Conservation (phyloP, 1,139 yeast genomes). For the Candida dubliniensis region DNA sequence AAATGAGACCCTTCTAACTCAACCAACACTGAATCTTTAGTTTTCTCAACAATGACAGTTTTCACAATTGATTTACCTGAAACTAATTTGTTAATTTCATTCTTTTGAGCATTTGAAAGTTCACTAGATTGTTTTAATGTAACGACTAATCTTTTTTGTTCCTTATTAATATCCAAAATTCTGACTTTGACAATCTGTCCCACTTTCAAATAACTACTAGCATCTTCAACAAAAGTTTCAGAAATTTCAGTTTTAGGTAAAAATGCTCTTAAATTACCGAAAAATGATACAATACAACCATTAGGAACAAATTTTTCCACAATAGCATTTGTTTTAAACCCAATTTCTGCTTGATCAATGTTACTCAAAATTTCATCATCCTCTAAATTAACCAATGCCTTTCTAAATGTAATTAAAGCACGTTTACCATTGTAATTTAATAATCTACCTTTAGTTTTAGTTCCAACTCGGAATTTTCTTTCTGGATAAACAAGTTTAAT, state of each 20-base stretch:
- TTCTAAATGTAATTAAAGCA: slow-evolving; percentile 72
- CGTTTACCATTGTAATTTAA: slow-evolving; percentile 40
- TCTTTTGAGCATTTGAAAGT: slow-evolving; percentile 49
- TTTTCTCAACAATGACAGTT: slow-evolving; percentile 72
- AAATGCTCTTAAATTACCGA: slow-evolving; percentile 75
- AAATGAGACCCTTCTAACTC: slow-evolving; percentile 57
- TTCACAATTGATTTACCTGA: slow-evolving; percentile 65
- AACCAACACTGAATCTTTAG: slow-evolving; percentile 69
- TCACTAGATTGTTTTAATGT: slow-evolving; percentile 70
- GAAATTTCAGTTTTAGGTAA: slow-evolving; percentile 87
- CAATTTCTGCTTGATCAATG: slow-evolving; percentile 55
- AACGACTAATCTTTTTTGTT: slow-evolving; percentile 59
- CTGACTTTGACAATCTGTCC: slow-evolving; percentile 86
- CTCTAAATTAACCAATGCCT: slow-evolving; percentile 70
- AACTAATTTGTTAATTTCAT: slow-evolving; percentile 46
- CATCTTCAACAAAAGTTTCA: slow-evolving; percentile 78
- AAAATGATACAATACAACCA: slow-evolving; percentile 84
- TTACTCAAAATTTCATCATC: slow-evolving; percentile 56
- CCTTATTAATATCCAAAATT: slow-evolving; percentile 57
- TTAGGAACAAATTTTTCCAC: slow-evolving; percentile 68
- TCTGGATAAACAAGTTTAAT: slow-evolving; percentile 85
- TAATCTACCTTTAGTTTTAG: slow-evolving; percentile 74
- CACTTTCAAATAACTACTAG: slow-evolving; percentile 72
- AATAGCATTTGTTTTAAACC: slow-evolving; percentile 70
- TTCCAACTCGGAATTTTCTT: slow-evolving; percentile 82